Base-by-base conservation (phyloP, 345 rosid species). In the Aquilaria sinensis region DNA sequence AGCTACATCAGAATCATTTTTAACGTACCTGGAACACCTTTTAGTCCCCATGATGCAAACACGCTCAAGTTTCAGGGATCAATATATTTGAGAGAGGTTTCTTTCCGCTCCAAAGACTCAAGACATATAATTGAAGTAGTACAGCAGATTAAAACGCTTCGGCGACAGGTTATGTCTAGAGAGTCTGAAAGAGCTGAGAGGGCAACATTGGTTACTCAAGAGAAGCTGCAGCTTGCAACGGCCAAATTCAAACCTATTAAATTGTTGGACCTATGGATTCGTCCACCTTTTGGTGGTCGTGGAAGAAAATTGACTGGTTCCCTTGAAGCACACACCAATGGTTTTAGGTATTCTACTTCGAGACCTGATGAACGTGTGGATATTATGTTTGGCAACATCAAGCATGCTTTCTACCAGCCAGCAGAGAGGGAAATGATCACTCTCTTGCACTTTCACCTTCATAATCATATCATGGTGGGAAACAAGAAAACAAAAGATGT, bases 401-500 rank as follows among this genome's bases (percentile, higher is more conserved):
- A 82, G 64, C 83, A 82, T 61, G 80, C 81, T 31, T 72, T 82
- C 58, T 82, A 78, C 70, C 83, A 79, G 77, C 81, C 83, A 47
- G 86, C 86, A 60, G 83, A 79, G 51, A 68, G 69, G 67, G 83
- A 79, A 62, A 79, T 79, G 83, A 79, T 77, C 58, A 79, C 86
- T 57, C 78, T 82, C 8, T 59, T 79, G 13, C 83, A 82, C 67
- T 79, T 82, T 12, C 83, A 82, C 70, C 54, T 79, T 52, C 86
- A 79, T 53, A 79, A 82, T 45, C 86, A 82, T 72, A 79, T 82
- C 49, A 82, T 82, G 86, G 86, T 79, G 46, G 86, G 83, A 13
- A 81, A 78, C 75, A 74, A 79, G 33, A 82, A 82, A 70, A 79
- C 83, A 23, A 82, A 79, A 63, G 83, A 82, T 64, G 83, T 74